These are phyloP conservation scores for Backusella morwellensis DNA, from an alignment of 192 early-diverging fungal species.

Conservation along the genomic window DNA sequence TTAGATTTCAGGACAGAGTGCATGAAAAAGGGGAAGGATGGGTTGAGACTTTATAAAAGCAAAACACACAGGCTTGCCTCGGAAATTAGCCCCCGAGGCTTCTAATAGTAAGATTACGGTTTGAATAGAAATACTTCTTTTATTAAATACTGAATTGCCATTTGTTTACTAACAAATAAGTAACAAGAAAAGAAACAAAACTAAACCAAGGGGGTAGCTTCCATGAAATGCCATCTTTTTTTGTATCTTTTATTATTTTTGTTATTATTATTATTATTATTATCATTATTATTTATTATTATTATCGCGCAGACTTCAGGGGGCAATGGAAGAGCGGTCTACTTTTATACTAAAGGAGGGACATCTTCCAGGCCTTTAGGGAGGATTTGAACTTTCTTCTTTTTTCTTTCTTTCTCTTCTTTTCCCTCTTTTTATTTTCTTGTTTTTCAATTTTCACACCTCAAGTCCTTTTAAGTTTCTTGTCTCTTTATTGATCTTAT, in stretches of 20 bases:
- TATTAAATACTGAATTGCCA: slow-evolving; percentile 4
- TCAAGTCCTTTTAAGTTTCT: background rate
- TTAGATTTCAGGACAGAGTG: slow-evolving; percentile 1
- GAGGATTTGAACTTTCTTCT: slow-evolving; percentile 9
- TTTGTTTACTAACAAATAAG: background rate
- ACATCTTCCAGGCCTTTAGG: background rate
- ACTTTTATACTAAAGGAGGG: slow-evolving; percentile 9
- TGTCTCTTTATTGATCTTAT: slow-evolving; percentile 6
- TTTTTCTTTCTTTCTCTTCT: slow-evolving; percentile 6
- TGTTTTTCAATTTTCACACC: background rate
- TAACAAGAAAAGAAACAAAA: background rate
- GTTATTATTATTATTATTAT: background rate
- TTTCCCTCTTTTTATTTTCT: slow-evolving; percentile 10
- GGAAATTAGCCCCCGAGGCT: slow-evolving; percentile 8
- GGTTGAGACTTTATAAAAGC: background rate
- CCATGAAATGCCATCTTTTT: background rate
- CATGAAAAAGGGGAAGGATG: background rate
- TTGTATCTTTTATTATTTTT: background rate
- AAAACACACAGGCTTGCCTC: background rate
- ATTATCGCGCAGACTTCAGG: slow-evolving; percentile 8
- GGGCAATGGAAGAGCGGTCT: background rate
- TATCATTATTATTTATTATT: background rate
- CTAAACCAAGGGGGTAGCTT: background rate
- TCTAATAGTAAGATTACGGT: background rate
- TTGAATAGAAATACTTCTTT: slow-evolving; percentile 1